Evolutionary conservation across 2,329 filamentous ascomycete genomes (phyloP), one percentile per base, ranked within the genome.

Genomic region (Fusarium sarcochroum): DNA sequence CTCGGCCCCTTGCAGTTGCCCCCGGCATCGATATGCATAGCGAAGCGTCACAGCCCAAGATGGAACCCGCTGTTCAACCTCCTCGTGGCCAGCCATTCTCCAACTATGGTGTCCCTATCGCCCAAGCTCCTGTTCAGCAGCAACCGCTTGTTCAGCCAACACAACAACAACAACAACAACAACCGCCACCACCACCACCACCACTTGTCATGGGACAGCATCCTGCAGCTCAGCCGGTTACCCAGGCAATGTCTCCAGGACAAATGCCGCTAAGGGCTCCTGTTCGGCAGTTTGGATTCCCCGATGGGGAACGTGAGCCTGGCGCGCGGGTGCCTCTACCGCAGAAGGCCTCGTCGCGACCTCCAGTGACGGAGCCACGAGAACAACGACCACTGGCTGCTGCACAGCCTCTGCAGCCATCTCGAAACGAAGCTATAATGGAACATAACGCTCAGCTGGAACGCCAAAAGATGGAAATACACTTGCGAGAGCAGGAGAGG

Each of bases 211-310:
- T 77, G 55, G 77, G 76, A 58, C 76, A 77, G 50, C 82, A 83
- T 56, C 72, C 76, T 37, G 71, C 77, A 34, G 63, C 76, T 35
- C 82, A 82, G 61, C 75, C 79, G 47, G 76, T 76, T 15, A 73
- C 80, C 9, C 84, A 83, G 62, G 75, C 79, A 45, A 84, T 85
- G 79, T 87, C 85, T 11, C 85, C 85, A 4, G 73, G 73, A 41
- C 66, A 76, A 49, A 80, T 82, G 27, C 80, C 83, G 18, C 64
- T 84, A 21, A 80, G 84, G 67, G 81, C 83, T 23, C 82, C 83
- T 13, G 67, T 76, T 18, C 78, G 77, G 25, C 73, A 76, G 17
- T 85, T 85, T 62, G 77, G 80, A 7, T 85, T 85, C 63, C 76
- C 79, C 7, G 84, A 86, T n/a, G 68, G 65, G 10, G 71, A 73